Conservation (phyloP, 257 asterid genomes). For the Solanum sparsipilum region DNA sequence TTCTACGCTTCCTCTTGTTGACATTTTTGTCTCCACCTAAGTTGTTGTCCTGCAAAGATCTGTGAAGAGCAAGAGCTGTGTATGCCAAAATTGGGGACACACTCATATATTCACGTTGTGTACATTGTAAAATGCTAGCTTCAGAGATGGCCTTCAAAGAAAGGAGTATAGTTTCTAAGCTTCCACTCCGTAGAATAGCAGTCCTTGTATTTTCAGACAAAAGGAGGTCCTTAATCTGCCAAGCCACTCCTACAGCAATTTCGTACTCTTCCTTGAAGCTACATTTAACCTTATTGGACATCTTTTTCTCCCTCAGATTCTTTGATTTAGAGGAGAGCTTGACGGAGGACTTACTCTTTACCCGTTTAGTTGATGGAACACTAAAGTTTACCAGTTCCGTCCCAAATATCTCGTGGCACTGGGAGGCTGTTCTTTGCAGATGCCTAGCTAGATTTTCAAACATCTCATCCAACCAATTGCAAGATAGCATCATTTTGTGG, state of each 20-base stretch:
- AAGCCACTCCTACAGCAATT: constrained; percentile 67
- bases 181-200: constrained; percentile 36
- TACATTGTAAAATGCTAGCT: constrained; percentile 58
- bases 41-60: constrained; percentile 47
- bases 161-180: constrained; percentile 32
- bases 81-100: constrained; percentile 52
- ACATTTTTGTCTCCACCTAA: constrained; percentile 15
- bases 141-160: constrained; percentile 72
- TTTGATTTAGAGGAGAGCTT: constrained; percentile 37
- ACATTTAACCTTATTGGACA: constrained; percentile 10
- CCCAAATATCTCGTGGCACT: constrained; percentile 40
- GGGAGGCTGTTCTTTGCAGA: constrained; percentile 55
- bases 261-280: constrained; percentile 50
- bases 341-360: constrained; percentile 26
- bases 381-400: constrained; percentile 18
- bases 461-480: constrained; percentile 80
- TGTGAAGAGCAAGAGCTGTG: constrained; percentile 54
- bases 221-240: constrained; percentile 90
- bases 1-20: neutral
- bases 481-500: constrained; percentile 62
- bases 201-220: constrained; percentile 48
- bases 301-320: constrained; percentile 20
- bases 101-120: constrained; percentile 35
- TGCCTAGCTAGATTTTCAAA: constrained; percentile 44
- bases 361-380: constrained; percentile 21